Conservation (phyloP, 2,329 filamentous ascomycete genomes). For the Ambrosiella xylebori region DNA sequence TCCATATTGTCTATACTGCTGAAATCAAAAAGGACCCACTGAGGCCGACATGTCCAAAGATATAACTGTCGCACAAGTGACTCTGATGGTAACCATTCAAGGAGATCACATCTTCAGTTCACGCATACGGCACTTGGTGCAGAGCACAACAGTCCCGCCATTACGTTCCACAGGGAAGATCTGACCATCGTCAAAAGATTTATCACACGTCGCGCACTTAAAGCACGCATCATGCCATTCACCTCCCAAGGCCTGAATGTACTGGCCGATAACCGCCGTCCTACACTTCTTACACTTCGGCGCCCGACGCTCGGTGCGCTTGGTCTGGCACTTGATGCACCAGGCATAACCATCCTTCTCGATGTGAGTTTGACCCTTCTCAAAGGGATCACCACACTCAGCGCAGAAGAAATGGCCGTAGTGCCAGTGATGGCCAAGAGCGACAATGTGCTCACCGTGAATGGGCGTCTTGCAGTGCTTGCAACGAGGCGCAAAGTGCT, state of each 20-base stretch:
- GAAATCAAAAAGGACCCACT: neutral
- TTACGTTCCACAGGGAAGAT: conserved; percentile 40
- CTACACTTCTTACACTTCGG: conserved; percentile 79
- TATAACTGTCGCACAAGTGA: neutral
- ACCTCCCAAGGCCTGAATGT: conserved; percentile 70
- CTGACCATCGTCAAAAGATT: conserved; percentile 46
- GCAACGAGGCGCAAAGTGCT: conserved; percentile 80
- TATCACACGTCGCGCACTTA: conserved; percentile 49
- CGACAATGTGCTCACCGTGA: conserved; percentile 83
- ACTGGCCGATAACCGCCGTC: conserved; percentile 71
- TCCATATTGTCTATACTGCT: neutral
- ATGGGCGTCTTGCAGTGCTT: conserved; percentile 95
- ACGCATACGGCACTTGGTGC: conserved; percentile 40
- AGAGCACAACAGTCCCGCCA: conserved; percentile 36
- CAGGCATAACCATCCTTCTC: conserved; percentile 97
- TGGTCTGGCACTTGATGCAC: conserved; percentile 86
- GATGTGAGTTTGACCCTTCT: conserved; percentile 50
- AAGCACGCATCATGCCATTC: conserved; percentile 96
- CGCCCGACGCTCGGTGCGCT: conserved; percentile 71
- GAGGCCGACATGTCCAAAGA: neutral
- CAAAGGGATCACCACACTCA: conserved; percentile 94
- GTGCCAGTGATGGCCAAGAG: conserved; percentile 91
- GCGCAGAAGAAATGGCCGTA: conserved; percentile 98
- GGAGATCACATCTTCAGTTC: conserved; percentile 38
- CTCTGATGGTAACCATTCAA: neutral